Evolutionary conservation across 306 rosid genomes (phyloP).

Genomic region (Fragaria nilgerrensis): DNA sequence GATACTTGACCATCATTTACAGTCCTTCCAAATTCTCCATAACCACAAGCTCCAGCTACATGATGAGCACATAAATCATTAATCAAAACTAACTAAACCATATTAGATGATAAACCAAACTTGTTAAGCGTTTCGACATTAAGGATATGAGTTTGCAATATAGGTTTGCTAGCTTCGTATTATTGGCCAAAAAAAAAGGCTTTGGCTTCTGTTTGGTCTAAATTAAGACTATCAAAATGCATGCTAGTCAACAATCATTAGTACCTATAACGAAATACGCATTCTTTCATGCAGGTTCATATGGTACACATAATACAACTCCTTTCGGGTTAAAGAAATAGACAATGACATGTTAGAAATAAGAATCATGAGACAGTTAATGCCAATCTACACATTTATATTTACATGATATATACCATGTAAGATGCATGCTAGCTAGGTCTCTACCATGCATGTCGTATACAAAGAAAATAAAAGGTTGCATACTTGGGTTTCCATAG

Average conservation of each 20-base stretch:
- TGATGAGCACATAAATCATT: neutral
- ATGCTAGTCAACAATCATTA: neutral
- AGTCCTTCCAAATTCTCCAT: slow-evolving; percentile 70
- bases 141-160: neutral
- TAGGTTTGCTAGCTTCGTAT: neutral
- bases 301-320: neutral
- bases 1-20: slow-evolving; percentile 70
- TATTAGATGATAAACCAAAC: neutral
- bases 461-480: neutral
- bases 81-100: neutral
- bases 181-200: neutral
- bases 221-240: neutral
- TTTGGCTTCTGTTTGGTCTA: neutral
- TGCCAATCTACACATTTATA: neutral
- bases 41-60: slow-evolving; percentile 90
- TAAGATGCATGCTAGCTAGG: neutral
- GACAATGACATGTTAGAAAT: neutral
- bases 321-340: neutral
- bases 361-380: neutral
- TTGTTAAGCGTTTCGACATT: neutral
- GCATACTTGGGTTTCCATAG: slow-evolving; percentile 73
- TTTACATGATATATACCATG: neutral
- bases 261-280: no score
- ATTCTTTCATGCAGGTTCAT: neutral
- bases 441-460: neutral